These are phyloP conservation scores for Penicillium waksmanii DNA, from an alignment of 495 filamentous ascomycete genomes.

Conservation along the genomic window DNA sequence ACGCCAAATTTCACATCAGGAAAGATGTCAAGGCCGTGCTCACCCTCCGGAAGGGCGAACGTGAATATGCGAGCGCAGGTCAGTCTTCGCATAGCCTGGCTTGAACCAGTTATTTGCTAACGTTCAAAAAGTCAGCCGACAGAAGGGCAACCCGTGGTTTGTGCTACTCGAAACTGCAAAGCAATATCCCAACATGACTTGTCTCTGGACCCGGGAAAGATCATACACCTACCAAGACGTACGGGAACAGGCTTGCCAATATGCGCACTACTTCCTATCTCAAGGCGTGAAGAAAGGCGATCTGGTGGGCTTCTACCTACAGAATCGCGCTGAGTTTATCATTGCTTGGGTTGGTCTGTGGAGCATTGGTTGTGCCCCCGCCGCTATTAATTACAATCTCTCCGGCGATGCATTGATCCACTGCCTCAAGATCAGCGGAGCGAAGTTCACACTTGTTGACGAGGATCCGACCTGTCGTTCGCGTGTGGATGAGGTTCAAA, in stretches of 20 bases:
- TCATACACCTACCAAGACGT: constrained; percentile 66
- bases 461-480: constrained; percentile 56
- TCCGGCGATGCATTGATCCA: constrained; percentile 67
- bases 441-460: constrained; percentile 68
- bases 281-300: constrained; percentile 66
- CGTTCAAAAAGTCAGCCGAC: constrained; percentile 43
- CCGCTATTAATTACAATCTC: constrained; percentile 76
- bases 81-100: constrained; percentile 1
- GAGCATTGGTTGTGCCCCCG: constrained; percentile 68
- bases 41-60: constrained; percentile 34
- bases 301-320: constrained; percentile 69
- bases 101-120: neutral
- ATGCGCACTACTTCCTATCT: constrained; percentile 65
- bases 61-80: constrained; percentile 41
- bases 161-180: constrained; percentile 61
- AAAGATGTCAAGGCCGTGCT: constrained; percentile 58
- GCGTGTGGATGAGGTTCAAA: constrained; percentile 58
- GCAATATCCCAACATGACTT: constrained; percentile 50
- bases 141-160: constrained; percentile 65
- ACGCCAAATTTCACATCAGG: constrained; percentile 68
- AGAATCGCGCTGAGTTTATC: constrained; percentile 70
- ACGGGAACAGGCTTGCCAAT: constrained; percentile 59
- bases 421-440: constrained; percentile 64
- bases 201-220: constrained; percentile 68
- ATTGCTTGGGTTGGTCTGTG: constrained; percentile 64